Evolutionary conservation across 768 basidiomycete genomes (phyloP).

Genomic region (Stropharia rugosoannulata): DNA sequence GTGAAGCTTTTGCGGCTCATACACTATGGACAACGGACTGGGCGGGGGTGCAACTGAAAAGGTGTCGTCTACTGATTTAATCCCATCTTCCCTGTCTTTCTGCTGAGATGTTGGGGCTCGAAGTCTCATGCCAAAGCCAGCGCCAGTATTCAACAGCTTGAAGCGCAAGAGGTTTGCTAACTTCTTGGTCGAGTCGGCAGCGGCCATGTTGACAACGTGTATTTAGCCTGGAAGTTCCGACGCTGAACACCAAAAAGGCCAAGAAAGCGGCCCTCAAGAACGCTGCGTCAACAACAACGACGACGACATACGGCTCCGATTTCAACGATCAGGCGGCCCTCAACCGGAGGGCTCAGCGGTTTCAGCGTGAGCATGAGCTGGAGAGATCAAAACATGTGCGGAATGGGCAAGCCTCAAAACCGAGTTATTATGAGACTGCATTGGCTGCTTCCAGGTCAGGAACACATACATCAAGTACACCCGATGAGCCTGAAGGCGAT

Average conservation of each 20-base stretch:
- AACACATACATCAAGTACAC: constrained; percentile 31
- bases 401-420: constrained; percentile 36
- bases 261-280: constrained; percentile 59
- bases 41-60: constrained; percentile 82
- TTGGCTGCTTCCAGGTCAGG: constrained; percentile 46
- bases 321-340: constrained; percentile 68
- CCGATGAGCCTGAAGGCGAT: constrained; percentile 72
- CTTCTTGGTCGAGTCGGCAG: constrained; percentile 15
- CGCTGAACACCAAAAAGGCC: constrained; percentile 47
- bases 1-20: constrained; percentile 83
- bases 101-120: constrained; percentile 16
- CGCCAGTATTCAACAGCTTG: constrained; percentile 46
- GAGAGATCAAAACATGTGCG: constrained; percentile 64
- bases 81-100: constrained; percentile 11
- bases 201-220: constrained; percentile 30
- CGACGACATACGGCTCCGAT: constrained; percentile 40
- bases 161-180: constrained; percentile 63
- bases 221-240: constrained; percentile 27
- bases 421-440: constrained; percentile 38
- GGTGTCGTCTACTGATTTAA: constrained; percentile 45
- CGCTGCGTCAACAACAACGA: constrained; percentile 22
- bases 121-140: constrained; percentile 63
- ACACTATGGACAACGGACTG: constrained; percentile 94
- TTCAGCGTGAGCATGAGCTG: constrained; percentile 86
- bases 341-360: constrained; percentile 80